A percentile compares a stretch with the other conserved stretches of the same genome.
Evolutionary conservation across 169 alveolate genomes (phyloP).

Genomic region (Cryptosporidium sp.): DNA sequence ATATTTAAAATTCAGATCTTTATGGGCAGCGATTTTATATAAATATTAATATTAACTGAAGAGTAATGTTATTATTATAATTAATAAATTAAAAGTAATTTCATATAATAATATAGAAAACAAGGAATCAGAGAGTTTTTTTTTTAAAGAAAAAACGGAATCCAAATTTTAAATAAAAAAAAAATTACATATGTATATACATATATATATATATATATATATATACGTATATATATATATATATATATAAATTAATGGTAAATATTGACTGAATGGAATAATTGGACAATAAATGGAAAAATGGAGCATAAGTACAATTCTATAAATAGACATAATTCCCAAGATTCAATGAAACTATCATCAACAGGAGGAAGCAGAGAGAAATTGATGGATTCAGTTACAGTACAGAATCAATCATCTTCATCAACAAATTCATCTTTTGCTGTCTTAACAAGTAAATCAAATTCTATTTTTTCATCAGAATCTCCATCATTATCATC

Average conservation of each 20-base stretch:
- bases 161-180: neutral
- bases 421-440: conserved; percentile 5
- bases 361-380: conserved; percentile 4
- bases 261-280: neutral
- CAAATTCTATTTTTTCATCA: conserved; percentile 2
- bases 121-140: neutral
- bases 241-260: neutral
- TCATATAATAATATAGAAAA: too few relatives aligned
- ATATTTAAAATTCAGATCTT: neutral
- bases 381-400: neutral
- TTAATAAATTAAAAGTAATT: too few relatives aligned
- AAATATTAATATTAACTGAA: too few relatives aligned
- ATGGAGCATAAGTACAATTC: conserved; percentile 12
- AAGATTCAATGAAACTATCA: conserved; percentile 9
- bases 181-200: too few relatives aligned
- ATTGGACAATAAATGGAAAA: neutral
- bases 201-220: too few relatives aligned
- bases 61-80: too few relatives aligned
- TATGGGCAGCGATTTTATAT: neutral
- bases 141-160: neutral
- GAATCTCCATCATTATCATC: conserved; percentile 19
- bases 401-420: neutral
- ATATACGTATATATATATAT: too few relatives aligned
- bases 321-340: neutral
- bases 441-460: neutral